Conservation (phyloP, 1,284 basidiomycete species). For the Trametes polyzona region DNA sequence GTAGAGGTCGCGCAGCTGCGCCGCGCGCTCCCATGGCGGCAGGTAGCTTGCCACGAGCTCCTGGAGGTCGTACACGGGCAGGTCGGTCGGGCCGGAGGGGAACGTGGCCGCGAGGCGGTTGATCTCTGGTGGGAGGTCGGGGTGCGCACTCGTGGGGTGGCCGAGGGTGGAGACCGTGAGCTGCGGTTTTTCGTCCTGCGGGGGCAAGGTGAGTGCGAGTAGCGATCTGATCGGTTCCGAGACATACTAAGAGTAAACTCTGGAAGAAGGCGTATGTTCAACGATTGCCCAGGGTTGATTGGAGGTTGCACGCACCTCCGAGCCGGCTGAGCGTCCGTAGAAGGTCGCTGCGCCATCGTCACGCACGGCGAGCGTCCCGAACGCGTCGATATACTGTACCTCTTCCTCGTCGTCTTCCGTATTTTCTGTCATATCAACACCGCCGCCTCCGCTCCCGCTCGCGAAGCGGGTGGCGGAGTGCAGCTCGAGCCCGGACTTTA, state of each 20-base stretch:
- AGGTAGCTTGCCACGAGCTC: conserved; percentile 52
- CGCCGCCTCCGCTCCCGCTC: conserved; percentile 4
- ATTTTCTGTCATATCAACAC: conserved; percentile 3
- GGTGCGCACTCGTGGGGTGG: neutral
- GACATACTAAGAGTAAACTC: conserved; percentile 40
- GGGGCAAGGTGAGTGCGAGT: neutral
- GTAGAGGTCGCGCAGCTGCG: conserved; percentile 61
- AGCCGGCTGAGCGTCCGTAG: conserved; percentile 67
- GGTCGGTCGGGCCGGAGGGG: conserved; percentile 47
- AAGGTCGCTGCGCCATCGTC: conserved; percentile 66
- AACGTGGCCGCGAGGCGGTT: conserved; percentile 54
- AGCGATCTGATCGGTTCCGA: neutral
- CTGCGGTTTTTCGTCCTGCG: conserved; percentile 26
- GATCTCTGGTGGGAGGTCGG: conserved; percentile 38
- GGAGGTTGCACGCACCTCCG: conserved; percentile 41
- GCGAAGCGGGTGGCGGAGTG: conserved; percentile 28
- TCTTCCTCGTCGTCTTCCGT: conserved; percentile 25
- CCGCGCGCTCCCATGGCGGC: conserved; percentile 60
- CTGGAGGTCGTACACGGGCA: conserved; percentile 41
- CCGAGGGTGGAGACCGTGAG: conserved; percentile 6
- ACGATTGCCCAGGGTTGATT: neutral
- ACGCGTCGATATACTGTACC: conserved; percentile 37
- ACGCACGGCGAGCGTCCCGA: conserved; percentile 63
- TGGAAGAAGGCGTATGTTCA: conserved; percentile 11
- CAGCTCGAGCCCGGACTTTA: conserved; percentile 53